Evolutionary conservation across 2,329 filamentous ascomycete species (phyloP), one percentile per base, ranked within the genome.

Genomic region (Cladosporium halotolerans): DNA sequence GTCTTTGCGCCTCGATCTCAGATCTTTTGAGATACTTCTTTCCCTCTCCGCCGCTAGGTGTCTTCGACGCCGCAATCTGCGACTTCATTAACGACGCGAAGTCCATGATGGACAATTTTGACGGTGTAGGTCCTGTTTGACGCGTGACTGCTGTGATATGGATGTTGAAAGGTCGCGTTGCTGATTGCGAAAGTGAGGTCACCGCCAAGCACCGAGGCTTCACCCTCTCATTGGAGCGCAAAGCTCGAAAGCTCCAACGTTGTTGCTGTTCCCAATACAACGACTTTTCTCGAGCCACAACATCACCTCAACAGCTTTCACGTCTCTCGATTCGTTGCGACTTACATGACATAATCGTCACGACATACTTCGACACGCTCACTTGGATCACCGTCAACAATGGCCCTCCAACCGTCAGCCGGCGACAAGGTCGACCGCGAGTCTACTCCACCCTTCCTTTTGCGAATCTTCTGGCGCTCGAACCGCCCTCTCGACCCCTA

Each of bases 41-140:
- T 38, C 71, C 64, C 5, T 41, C 44, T 33, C 44, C 50, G 10
- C 31, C 36, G 9, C 23, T 23, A n/a, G 52, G 39, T 11, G 32
- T 48, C 70, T 89, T 89, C 3, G 62, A 60, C 39, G 62, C 53
- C 50, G 88, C 83, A 65, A 99, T 93, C 72, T 96, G 90, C 67
- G 89, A 87, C 65, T 88, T 84, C 89, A 99, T 95, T 45, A 99
- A 76, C 34, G 89, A 82, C 57, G 90, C 90, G 76, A 99, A 99
- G 72, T 99, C 91, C 93, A 99, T 99, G 61, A 57, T 77, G 67
- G 9, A 9, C 11, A 28, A 4, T 5, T 28, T 1, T 28, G 23
- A 7, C 4, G 23, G 7, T 28, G 7, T 1, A 7, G 7, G 5
- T 28, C 23, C 23, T 28, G 3, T 5, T 28, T 28, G 23, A 28